Evolutionary conservation across 169 alveolate genomes (phyloP).

Genomic region (Cryptosporidium andersoni): DNA sequence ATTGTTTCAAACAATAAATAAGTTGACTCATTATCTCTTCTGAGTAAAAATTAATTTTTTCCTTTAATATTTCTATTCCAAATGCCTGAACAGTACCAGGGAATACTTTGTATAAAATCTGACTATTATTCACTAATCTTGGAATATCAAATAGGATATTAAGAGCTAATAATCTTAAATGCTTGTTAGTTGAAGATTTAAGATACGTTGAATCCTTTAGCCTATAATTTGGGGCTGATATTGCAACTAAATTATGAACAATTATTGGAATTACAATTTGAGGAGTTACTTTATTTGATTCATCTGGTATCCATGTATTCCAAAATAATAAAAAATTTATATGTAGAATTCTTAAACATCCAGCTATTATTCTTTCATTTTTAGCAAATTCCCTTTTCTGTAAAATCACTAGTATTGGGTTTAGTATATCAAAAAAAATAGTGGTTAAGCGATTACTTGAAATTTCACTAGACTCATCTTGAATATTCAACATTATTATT

Average conservation of each 20-base stretch:
- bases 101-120: constrained; percentile 6
- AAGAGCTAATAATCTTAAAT: neutral
- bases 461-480: neutral
- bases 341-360: constrained; percentile 6
- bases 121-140: neutral
- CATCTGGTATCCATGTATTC: constrained; percentile 19
- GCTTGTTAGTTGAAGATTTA: neutral
- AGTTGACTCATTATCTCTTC: neutral
- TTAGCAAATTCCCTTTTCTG: neutral
- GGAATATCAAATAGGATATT: constrained; percentile 39
- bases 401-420: constrained; percentile 1
- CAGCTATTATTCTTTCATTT: constrained; percentile 10
- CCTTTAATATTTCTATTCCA: constrained; percentile 5
- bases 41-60: neutral
- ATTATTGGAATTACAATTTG: constrained; percentile 34
- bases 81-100: constrained; percentile 56
- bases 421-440: constrained; percentile 31
- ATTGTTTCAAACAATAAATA: constrained; percentile 13
- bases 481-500: neutral
- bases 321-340: constrained; percentile 31
- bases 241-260: constrained; percentile 9
- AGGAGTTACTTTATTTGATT: neutral
- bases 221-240: constrained; percentile 12
- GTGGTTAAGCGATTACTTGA: constrained; percentile 22
- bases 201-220: neutral